Conservation (phyloP, 306 rosid genomes). For the Vigna angularis region DNA sequence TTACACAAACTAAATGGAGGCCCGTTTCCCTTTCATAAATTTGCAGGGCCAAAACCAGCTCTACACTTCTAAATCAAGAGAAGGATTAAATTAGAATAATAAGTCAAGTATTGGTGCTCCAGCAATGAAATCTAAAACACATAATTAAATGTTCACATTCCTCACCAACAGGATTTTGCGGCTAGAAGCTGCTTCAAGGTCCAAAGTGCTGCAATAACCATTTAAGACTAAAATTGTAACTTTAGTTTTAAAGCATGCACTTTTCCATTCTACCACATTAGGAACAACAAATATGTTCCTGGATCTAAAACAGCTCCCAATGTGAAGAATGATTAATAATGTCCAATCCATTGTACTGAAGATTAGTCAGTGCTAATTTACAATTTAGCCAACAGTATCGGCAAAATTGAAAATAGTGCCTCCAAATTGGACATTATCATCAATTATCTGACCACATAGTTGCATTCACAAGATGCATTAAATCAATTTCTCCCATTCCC, state of each 20-base stretch:
- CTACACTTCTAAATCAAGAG: constrained; percentile 24
- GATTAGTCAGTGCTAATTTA: not conserved
- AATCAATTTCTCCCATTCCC: not conserved
- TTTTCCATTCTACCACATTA: constrained; percentile 40
- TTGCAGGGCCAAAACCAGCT: constrained; percentile 19
- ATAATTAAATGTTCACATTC: constrained; percentile 40
- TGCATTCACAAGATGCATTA: not conserved
- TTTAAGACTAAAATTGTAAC: constrained; percentile 46
- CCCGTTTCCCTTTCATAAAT: not conserved
- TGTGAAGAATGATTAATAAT: constrained; percentile 22
- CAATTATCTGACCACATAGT: constrained; percentile 2
- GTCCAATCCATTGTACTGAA: not conserved
- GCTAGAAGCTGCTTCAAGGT: constrained; percentile 51
- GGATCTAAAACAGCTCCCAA: constrained; percentile 5
- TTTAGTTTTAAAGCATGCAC: constrained; percentile 40
- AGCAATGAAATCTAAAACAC: constrained; percentile 38
- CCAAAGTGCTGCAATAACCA: constrained; percentile 46
- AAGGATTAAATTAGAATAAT: not conserved
- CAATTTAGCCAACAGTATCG: not conserved
- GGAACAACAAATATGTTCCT: constrained; percentile 24
- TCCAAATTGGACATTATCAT: constrained; percentile 18
- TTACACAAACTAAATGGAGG: constrained; percentile 27
- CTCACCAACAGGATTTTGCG: constrained; percentile 44
- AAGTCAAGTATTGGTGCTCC: constrained; percentile 23
- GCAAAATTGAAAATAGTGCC: constrained; percentile 12